Conservation (phyloP, 768 basidiomycete species). For the Phanerodontia chrysosporium region DNA sequence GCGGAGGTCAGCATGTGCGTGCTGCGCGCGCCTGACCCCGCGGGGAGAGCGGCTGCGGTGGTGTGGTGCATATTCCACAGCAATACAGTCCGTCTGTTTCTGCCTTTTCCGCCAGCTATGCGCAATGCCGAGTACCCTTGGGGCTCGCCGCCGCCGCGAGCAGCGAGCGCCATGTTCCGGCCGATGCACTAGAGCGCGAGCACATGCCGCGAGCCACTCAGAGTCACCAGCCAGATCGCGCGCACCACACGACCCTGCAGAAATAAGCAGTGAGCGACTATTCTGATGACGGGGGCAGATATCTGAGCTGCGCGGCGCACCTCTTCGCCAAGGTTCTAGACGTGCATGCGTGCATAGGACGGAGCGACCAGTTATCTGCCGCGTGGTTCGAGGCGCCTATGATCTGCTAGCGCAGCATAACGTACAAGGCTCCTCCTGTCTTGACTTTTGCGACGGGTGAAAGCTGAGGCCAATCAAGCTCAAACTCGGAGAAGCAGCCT, state of each 20-base stretch:
- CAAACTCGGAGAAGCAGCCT: too few relatives aligned
- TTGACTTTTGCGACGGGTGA: too few relatives aligned
- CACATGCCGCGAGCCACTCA: slow-evolving; percentile 2
- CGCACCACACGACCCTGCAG: neutral
- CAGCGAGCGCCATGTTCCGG: slow-evolving; percentile 11
- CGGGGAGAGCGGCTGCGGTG: neutral
- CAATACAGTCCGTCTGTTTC: neutral
- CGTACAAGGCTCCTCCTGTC: too few relatives aligned
- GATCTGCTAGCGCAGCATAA: neutral
- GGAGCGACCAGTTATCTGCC: neutral
- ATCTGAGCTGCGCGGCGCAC: neutral
- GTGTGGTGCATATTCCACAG: neutral
- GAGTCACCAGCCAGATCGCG: neutral
- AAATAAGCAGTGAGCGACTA: neutral
- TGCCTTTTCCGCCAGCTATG: neutral
- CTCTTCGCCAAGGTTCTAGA: neutral
- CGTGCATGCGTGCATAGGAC: neutral
- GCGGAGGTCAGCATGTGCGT: neutral
- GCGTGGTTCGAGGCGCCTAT: neutral
- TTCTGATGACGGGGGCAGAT: neutral
- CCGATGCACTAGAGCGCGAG: neutral
- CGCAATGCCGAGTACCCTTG: neutral
- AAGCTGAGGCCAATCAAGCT: too few relatives aligned
- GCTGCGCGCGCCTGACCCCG: neutral
- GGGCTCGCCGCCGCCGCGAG: neutral